Evolutionary conservation across 148 eudicot species (phyloP), one percentile per base, ranked within the genome.

Genomic region (Chenopodium berlandieri): DNA sequence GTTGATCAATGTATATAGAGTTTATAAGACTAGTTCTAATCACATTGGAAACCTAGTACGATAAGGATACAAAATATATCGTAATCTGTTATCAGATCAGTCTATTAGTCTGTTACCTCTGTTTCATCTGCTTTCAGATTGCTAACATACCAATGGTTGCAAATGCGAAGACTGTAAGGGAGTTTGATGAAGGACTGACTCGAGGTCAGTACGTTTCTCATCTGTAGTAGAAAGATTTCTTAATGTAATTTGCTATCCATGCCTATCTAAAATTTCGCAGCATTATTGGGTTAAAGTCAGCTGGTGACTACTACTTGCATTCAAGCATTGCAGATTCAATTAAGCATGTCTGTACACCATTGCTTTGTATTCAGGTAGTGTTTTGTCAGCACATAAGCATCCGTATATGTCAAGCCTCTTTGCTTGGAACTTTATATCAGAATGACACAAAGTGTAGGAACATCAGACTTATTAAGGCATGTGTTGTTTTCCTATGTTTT

Each of bases 201-300:
- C 91, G 99, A 87, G 99, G 99, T 93, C 60, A 78, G 46, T 65
- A 22, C 2, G 64, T 16, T 81, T 80, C 65, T 78, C 40, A 64
- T 71, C 37, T 73, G 34, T 19, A 56, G 19, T n/a, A 56, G 46
- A 27, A 27, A 19, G 48, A 37, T 19, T 40, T 16, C 44, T 65
- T 30, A 3, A 2, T 31, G n/a, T 46, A 68, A 19, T 50, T 83
- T 40, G 16, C 32, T 30, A 2, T 72, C 71, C 7, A 22, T 75
- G 78, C 27, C n/a, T 81, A 48, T 76, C n/a, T 75, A 62, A 80
- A 76, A 64, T 70, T 58, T 75, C 80, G 87, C 97, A 95, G 99
- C 93, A 79, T 93, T 81, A 93, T 95, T 89, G 99, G 99, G 75
- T 95, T 93, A 90, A 92, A 92, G 90, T 93, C 99, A 40, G 99